These are phyloP conservation scores for Pseudozyma sp. DNA, from an alignment of 1,284 basidiomycete genomes.

Conservation along the genomic window DNA sequence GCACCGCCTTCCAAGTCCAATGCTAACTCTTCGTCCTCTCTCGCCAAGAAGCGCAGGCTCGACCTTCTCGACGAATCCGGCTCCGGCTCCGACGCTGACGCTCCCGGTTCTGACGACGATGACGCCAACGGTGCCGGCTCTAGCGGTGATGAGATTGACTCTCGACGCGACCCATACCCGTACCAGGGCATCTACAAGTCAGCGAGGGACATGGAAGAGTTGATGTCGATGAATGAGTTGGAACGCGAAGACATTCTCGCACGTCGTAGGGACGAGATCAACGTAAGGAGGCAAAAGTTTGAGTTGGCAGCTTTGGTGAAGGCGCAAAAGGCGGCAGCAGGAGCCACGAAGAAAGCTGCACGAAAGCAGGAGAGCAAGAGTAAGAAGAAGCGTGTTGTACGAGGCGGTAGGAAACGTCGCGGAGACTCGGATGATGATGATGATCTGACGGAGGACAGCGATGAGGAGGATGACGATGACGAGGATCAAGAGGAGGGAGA, in stretches of 20 bases:
- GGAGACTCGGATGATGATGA: slow-evolving; percentile 30
- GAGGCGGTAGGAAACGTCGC: slow-evolving; percentile 9
- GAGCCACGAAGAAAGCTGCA: slow-evolving; percentile 40
- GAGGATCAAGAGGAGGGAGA: slow-evolving; percentile 78
- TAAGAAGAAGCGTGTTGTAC: slow-evolving; percentile 28
- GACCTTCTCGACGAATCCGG: slow-evolving; percentile 62
- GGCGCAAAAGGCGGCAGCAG: slow-evolving; percentile 73
- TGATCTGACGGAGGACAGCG: slow-evolving; percentile 70
- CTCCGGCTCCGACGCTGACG: slow-evolving; percentile 31
- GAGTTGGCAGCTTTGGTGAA: slow-evolving; percentile 82
- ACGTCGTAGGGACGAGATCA: slow-evolving; percentile 82
- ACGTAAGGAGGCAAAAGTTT: slow-evolving; percentile 79
- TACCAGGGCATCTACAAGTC: slow-evolving; percentile 89
- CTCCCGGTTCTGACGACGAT: slow-evolving; percentile 20
- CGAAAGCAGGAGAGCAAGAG: slow-evolving; percentile 24
- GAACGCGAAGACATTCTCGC: slow-evolving; percentile 88
- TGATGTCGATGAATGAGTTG: slow-evolving; percentile 84
- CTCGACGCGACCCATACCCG: slow-evolving; percentile 74
- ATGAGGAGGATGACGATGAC: slow-evolving; percentile 73
- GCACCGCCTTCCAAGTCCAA: not conserved
- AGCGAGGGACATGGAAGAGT: slow-evolving; percentile 82
- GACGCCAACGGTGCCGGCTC: not conserved
- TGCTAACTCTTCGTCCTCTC: slow-evolving; percentile 14
- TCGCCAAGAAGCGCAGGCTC: slow-evolving; percentile 49
- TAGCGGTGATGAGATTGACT: not conserved